phyloP scores from a whole-genome alignment of 345 rosid species.

The Gossypium sturtianum region DNA sequence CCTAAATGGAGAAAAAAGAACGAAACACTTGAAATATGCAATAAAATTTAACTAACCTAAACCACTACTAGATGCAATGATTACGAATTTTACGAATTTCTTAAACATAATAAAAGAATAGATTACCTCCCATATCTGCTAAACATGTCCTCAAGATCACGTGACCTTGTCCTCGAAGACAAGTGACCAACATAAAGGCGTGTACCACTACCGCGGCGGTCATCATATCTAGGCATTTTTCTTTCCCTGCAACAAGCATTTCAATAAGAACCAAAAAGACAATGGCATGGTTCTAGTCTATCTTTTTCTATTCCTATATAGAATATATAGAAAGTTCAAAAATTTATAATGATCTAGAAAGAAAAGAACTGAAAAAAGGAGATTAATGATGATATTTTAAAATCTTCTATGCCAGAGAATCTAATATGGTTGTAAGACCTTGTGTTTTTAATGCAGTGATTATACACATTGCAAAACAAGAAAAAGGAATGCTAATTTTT shows the following conservation, averaged over 20 bases:
- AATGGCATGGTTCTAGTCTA: not conserved
- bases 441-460: too few species aligned
- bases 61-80: not conserved
- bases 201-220: constrained; percentile 49
- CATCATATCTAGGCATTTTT: constrained; percentile 74
- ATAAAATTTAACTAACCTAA: not conserved
- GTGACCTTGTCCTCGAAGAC: constrained; percentile 56
- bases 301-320: not conserved
- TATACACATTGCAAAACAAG: too few species aligned
- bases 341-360: too few species aligned
- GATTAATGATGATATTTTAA: too few species aligned
- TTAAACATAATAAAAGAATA: not conserved
- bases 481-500: too few species aligned
- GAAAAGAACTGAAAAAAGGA: too few species aligned
- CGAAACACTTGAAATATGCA: not conserved
- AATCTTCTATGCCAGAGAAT: too few species aligned
- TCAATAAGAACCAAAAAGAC: not conserved
- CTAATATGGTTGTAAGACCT: too few species aligned
- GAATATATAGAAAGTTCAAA: too few species aligned
- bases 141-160: constrained; percentile 67
- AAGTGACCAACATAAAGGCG: constrained; percentile 77
- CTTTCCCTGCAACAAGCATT: constrained; percentile 21
- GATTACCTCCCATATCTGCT: constrained; percentile 73
- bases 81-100: not conserved
- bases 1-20: not conserved